These are phyloP conservation scores for Cryoendolithus antarcticus DNA, from an alignment of 2,329 filamentous ascomycete species.

Conservation along the genomic window DNA sequence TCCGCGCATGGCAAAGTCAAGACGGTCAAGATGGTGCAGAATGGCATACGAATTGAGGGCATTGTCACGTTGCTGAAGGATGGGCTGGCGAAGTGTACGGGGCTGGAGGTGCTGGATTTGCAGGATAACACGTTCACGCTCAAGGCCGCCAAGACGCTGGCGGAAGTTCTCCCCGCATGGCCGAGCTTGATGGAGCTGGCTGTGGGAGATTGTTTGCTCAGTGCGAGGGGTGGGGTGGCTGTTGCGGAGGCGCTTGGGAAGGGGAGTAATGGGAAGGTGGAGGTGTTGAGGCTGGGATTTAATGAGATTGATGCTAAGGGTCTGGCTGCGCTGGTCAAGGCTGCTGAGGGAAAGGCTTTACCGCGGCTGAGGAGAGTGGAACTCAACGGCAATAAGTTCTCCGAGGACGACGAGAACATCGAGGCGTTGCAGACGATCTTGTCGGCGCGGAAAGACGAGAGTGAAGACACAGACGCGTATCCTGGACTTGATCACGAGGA, in stretches of 20 bases:
- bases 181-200: conserved; percentile 66
- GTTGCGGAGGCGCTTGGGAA: conserved; percentile 61
- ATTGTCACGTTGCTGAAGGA: conserved; percentile 69
- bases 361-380: conserved; percentile 75
- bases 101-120: conserved; percentile 68
- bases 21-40: conserved; percentile 93
- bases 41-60: conserved; percentile 90
- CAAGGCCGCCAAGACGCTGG: conserved; percentile 64
- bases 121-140: conserved; percentile 97
- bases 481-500: conserved; percentile 49
- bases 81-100: conserved; percentile 58
- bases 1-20: conserved; percentile 68
- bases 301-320: conserved; percentile 81
- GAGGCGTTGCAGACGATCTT: conserved; percentile 52
- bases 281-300: conserved; percentile 75
- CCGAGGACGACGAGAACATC: conserved; percentile 68
- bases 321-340: conserved; percentile 57
- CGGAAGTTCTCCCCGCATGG: conserved; percentile 65
- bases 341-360: conserved; percentile 50
- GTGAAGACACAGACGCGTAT: conserved; percentile 27
- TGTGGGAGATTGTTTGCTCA: conserved; percentile 76
- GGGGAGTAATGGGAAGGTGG: conserved; percentile 66
- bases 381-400: conserved; percentile 91
- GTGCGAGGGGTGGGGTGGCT: conserved; percentile 61
- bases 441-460: conserved; percentile 37